Evolutionary conservation across 2,329 filamentous ascomycete species (phyloP), one percentile per base, ranked within the genome.

Genomic region (Penicillium aurantiogriseum): DNA sequence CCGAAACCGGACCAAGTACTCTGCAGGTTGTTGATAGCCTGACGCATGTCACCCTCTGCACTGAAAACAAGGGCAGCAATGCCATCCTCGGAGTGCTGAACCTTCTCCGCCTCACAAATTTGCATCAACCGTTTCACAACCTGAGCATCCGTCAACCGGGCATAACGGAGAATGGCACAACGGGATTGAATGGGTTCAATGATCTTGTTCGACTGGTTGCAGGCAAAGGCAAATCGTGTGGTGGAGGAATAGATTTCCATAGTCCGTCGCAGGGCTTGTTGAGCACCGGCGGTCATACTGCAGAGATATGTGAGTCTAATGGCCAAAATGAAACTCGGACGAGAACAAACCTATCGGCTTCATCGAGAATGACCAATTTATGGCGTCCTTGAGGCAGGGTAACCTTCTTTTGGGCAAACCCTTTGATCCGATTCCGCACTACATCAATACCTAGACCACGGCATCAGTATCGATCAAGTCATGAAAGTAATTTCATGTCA

Each of bases 161-260:
- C 88, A 76, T 97, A 99, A 58, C 94, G 88, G 54, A 99, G 84
- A 71, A 99, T 97, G 21, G 94, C 94, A 74, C 94, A 99, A 68
- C 94, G 87, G 19, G 92, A 97, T 76, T 99, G 94, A 51, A 99
- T 82, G n/a, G 94, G 94, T 76, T 99, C 94, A 75, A 99, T 99
- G 72, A 99, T 97, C 79, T 97, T 99, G 80, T 97, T 99, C 61
- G 90, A 94, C 79, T 96, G 91, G 75, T 99, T 99, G 81, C 94
- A 99, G 2, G 94, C 94, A 70, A 99, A 99, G 0, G 94, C 94
- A 71, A 99, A 99, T 57, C 94, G 85, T 2, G 94, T 99, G 2
- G 94, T 99, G 62, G 92, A 88, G 42, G 91, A 95, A 79, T 97
- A 97, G 51, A 97, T 99, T 75, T 99, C 94, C 94, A 99, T 99